These are phyloP conservation scores for Hygrophorus russula DNA, from an alignment of 768 basidiomycete species.

Conservation along the genomic window DNA sequence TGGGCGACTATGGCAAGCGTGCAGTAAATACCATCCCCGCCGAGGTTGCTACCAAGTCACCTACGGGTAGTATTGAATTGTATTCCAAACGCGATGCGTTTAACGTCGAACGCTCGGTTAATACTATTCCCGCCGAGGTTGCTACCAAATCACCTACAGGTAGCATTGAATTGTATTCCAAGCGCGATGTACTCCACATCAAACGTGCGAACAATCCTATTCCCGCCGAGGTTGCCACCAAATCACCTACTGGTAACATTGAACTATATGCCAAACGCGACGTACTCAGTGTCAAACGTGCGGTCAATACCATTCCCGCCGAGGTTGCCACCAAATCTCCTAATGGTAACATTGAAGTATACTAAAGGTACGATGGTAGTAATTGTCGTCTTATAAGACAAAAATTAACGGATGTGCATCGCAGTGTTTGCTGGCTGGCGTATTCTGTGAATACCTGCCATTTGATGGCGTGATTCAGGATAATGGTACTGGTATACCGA, in stretches of 20 bases:
- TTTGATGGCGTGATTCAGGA: too few species aligned
- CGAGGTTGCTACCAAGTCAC: constrained; percentile 14
- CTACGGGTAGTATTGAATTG: constrained; percentile 14
- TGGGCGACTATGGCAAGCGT: constrained; percentile 16
- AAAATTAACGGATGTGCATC: neutral
- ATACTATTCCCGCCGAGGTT: constrained; percentile 17
- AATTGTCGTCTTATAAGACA: neutral
- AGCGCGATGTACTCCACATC: constrained; percentile 10
- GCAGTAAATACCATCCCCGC: constrained; percentile 13
- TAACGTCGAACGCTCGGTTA: constrained; percentile 16
- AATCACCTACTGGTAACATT: constrained; percentile 22
- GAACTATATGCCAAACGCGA: constrained; percentile 17
- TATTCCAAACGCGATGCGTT: constrained; percentile 16
- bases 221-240: constrained; percentile 19
- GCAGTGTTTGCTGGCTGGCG: too few species aligned
- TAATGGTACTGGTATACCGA: too few species aligned
- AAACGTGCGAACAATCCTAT: constrained; percentile 7
- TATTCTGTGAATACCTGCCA: too few species aligned
- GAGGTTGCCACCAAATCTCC: constrained; percentile 16
- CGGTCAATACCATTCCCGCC: constrained; percentile 8
- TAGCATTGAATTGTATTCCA: constrained; percentile 8
- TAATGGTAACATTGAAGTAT: constrained; percentile 14
- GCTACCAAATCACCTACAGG: constrained; percentile 16
- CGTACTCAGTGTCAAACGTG: constrained; percentile 15
- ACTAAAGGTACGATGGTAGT: too few species aligned